A percentile compares a stretch with the other conserved stretches of the same genome.
Conservation (phyloP, 116 monocot species). For the Trichopus zeylanicus region DNA sequence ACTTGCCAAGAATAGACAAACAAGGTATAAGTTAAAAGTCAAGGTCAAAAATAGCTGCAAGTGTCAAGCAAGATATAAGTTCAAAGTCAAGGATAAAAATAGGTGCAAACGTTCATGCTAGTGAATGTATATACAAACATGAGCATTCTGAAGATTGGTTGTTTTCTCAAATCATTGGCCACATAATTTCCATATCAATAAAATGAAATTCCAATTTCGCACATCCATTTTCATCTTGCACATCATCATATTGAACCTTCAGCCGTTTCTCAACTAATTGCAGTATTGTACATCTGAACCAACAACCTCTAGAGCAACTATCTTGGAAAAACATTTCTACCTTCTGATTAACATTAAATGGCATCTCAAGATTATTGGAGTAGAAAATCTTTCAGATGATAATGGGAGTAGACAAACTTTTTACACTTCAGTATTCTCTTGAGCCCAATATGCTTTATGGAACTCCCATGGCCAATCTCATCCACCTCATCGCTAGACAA, state of each 20-base stretch:
- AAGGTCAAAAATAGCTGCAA: no score
- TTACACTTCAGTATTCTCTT: conserved; percentile 33
- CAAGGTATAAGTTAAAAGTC: no score
- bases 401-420: no score
- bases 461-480: conserved; percentile 16
- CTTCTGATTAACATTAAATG: conserved; percentile 52
- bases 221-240: conserved; percentile 63
- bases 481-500: conserved; percentile 31
- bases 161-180: background rate
- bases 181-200: background rate
- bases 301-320: conserved; percentile 93
- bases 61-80: no score
- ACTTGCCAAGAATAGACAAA: no score
- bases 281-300: conserved; percentile 83
- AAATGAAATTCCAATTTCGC: conserved; percentile 68
- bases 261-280: conserved; percentile 47
- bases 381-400: no score
- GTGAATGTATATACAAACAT: no score
- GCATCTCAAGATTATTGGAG: conserved; percentile 15
- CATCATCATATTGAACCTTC: conserved; percentile 86
- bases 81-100: no score
- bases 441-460: conserved; percentile 18
- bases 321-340: conserved; percentile 92
- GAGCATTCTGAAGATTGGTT: no score
- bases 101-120: no score